Evolutionary conservation across 495 filamentous ascomycete species (phyloP), one percentile per base, ranked within the genome.

Genomic region (Cenococcum geophilum): DNA sequence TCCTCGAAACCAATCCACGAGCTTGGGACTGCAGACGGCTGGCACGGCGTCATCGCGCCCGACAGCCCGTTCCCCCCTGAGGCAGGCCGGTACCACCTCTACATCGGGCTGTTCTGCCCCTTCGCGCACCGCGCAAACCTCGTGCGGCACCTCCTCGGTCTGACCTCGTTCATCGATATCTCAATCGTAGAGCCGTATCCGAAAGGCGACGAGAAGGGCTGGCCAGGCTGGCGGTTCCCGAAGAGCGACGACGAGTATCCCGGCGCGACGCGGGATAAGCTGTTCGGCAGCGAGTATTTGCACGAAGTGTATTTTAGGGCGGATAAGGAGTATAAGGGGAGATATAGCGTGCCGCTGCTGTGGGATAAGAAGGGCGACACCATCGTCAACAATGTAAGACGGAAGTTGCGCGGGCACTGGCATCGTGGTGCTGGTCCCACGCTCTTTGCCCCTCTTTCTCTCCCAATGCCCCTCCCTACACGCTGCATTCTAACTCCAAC

Each of bases 311-410:
- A 82, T 66, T 80, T 83, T 67, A 73, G 71, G 12, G 76, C 74
- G 2, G 79, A 82, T 62, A 63, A 65, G 36, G 73, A 74, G 0
- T 84, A 82, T 61, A 74, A 80, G 56, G 81, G 81, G 0, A 66
- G 77, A 43, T 82, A 82, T 61, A 75, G 71, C 6, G 81, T 84
- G n/a, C 80, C 81, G 0, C 42, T 80, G n/a, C 69, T 84, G 2
- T 84, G 80, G 80, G 80, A 82, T 65, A 79, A 74, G 69, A 77
- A 80, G 69, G 69, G 68, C 1, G 63, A 70, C 6, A 76, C 69
- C 8, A 75, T 76, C 1, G 79, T 84, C 42, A 78, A 77, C 57
- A 83, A 82, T 72, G 71, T 73, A 50, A 23, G 67, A 58, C 2
- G 11, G 16, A n/a, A 18, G 21, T 2, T 8, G 4, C 22, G 21